These are phyloP conservation scores for Solanum rostratum DNA, from an alignment of 257 asterid species.

Conservation along the genomic window DNA sequence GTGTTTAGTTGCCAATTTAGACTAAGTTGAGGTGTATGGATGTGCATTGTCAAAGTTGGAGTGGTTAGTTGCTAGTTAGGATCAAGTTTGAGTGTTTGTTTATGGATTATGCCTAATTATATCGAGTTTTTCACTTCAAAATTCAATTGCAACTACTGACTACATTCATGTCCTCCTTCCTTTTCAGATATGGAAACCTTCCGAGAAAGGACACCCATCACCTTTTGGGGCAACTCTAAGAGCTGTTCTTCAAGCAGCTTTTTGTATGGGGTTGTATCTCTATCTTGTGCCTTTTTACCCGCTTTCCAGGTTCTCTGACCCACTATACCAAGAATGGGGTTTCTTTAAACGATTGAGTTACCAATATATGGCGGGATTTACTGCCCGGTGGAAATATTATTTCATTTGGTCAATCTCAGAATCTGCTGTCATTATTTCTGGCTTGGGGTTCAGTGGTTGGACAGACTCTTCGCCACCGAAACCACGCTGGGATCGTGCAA, in stretches of 20 bases:
- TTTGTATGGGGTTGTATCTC: slow-evolving; percentile 88
- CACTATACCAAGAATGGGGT: slow-evolving; percentile 75
- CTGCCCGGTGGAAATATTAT: slow-evolving; percentile 95
- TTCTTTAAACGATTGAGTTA: slow-evolving; percentile 66
- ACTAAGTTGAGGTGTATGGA: not conserved
- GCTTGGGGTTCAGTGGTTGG: slow-evolving; percentile 98
- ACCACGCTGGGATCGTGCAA: slow-evolving; percentile 88
- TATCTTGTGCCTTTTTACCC: slow-evolving; percentile 76
- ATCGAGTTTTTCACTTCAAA: not conserved
- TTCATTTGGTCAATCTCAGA: slow-evolving; percentile 97
- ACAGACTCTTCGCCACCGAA: slow-evolving; percentile 58
- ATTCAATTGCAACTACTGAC: not conserved
- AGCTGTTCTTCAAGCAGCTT: slow-evolving; percentile 73
- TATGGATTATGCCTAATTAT: not conserved
- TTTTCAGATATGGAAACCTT: slow-evolving; percentile 61
- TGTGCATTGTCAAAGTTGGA: not conserved
- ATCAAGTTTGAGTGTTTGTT: not conserved
- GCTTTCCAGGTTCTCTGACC: slow-evolving; percentile 70
- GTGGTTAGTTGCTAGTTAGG: not conserved
- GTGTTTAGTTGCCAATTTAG: too few species aligned
- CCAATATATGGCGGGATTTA: slow-evolving; percentile 86
- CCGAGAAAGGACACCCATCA: slow-evolving; percentile 63
- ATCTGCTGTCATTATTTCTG: slow-evolving; percentile 80
- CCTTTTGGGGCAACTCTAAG: slow-evolving; percentile 74
- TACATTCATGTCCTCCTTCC: not conserved